Conservation (phyloP, 345 rosid genomes). For the Abelmoschus esculentus region DNA sequence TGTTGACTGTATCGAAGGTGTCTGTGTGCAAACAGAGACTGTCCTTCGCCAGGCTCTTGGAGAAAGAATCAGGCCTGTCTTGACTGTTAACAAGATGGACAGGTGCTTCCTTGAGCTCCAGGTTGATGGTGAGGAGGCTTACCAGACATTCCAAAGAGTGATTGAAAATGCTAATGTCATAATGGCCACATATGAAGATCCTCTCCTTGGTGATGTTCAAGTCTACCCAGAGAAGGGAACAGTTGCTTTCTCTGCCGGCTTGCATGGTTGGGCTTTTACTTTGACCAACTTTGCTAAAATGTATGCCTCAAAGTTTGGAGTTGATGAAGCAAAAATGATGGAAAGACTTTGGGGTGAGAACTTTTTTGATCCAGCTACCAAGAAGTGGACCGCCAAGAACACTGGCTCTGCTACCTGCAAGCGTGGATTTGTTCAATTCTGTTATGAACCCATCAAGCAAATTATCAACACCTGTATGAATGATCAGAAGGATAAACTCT, state of each 20-base stretch:
- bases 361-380: slow-evolving; percentile 68
- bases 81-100: slow-evolving; percentile 87
- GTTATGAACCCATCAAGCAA: slow-evolving; percentile 71
- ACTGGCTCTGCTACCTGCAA: slow-evolving; percentile 60
- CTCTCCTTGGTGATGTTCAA: slow-evolving; percentile 64
- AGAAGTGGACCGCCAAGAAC: slow-evolving; percentile 67
- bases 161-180: slow-evolving; percentile 78
- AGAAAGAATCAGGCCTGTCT: slow-evolving; percentile 59
- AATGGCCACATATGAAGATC: slow-evolving; percentile 76
- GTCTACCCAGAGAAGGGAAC: slow-evolving; percentile 81
- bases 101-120: slow-evolving; percentile 81
- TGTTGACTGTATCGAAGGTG: slow-evolving; percentile 62
- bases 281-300: slow-evolving; percentile 48
- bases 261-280: slow-evolving; percentile 81
- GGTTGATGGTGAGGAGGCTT: slow-evolving; percentile 82
- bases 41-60: slow-evolving; percentile 53
- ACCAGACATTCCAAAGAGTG: slow-evolving; percentile 58
- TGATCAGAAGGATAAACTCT: slow-evolving; percentile 58
- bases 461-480: slow-evolving; percentile 48
- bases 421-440: slow-evolving; percentile 75
- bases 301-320: slow-evolving; percentile 62
- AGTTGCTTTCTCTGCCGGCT: slow-evolving; percentile 76
- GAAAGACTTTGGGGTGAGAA: slow-evolving; percentile 84
- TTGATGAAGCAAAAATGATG: slow-evolving; percentile 73
- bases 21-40: slow-evolving; percentile 58